Evolutionary conservation across 495 filamentous ascomycete genomes (phyloP), one percentile per base, ranked within the genome.

Genomic region (Rusavskia elegans): DNA sequence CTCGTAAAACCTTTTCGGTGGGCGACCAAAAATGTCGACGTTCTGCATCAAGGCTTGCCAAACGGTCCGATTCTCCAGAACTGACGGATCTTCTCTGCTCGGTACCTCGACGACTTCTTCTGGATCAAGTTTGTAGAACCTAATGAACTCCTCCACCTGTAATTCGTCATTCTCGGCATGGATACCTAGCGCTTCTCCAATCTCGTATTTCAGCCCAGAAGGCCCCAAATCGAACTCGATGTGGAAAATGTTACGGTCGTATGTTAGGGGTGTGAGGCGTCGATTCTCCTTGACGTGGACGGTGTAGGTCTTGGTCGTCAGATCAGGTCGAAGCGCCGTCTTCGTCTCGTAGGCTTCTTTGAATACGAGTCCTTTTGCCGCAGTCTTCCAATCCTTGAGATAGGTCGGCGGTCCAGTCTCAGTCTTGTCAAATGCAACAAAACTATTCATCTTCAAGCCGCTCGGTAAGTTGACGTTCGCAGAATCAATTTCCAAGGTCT

Each of bases 181-280:
- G 53, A 98, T 87, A 57, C 92, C 92, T 10, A 98, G 83, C n/a
- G 92, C 92, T 68, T 98, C 93, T 50, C 92, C 92, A 63, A 98
- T 97, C 57, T 93, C 86, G 66, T 98, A 98, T 21, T 76, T 92
- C 53, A 98, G 80, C 42, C 88, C 89, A 36, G 89, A 92, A 58
- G 81, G 69, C 46, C 88, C 89, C 19, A 97, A 78, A 64, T 96
- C 92, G 62, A 98, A 98, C 67, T 98, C 92, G 57, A 98, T 97
- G 71, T 98, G 92, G 83, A 98, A 98, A 67, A 98, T 96, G 72
- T 98, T 97, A 32, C 92, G 86, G 64, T 95, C 90, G 65, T 98
- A 98, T 11, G 83, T 82, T 44, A 66, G 59, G 19, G 92, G 92
- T 0, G 92, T 98, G 44, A 98, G 77, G 42, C 92, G 77, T 52